phyloP scores from a whole-genome alignment of 2,329 filamentous ascomycete genomes.

The Dissoconium aciculare region DNA sequence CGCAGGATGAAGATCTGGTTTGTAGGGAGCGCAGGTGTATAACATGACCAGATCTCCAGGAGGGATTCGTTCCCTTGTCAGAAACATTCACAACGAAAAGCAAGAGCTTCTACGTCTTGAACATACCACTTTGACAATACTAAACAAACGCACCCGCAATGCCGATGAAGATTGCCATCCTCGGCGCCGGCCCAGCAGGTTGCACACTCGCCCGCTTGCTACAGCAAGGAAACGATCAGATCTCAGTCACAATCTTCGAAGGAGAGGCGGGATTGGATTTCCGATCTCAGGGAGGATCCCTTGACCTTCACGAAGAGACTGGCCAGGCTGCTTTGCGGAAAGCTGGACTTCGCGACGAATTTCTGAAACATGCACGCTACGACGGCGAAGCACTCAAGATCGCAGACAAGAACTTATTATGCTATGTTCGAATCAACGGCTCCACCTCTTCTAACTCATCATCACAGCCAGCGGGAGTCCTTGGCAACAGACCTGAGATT shows the following conservation, averaged over 20 bases:
- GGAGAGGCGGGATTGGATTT: conserved; percentile 16
- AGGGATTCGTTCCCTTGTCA: no score
- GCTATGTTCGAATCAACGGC: conserved; percentile 17
- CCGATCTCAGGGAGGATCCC: conserved; percentile 16
- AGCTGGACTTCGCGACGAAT: conserved; percentile 17
- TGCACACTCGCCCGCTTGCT: conserved; percentile 18
- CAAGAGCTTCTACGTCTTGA: no score
- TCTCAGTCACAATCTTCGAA: conserved; percentile 18
- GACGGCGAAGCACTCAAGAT: conserved; percentile 28
- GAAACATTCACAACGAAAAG: no score
- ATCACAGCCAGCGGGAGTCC: conserved; percentile 13
- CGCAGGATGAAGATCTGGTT: no score
- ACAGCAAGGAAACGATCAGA: conserved; percentile 6
- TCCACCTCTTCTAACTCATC: conserved; percentile 14
- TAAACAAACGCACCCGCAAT: no score
- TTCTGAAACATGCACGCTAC: conserved; percentile 8
- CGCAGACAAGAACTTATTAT: conserved; percentile 26
- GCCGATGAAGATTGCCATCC: conserved; percentile 15
- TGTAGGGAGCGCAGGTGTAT: no score
- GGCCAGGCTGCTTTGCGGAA: conserved; percentile 18
- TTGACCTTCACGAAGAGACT: conserved; percentile 20
- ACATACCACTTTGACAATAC: no score
- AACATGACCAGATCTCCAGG: no score
- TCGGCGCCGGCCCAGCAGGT: conserved; percentile 20
- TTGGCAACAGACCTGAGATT: conserved; percentile 21